These are phyloP conservation scores for Cercophora scortea DNA, from an alignment of 495 filamentous ascomycete species.

Conservation along the genomic window DNA sequence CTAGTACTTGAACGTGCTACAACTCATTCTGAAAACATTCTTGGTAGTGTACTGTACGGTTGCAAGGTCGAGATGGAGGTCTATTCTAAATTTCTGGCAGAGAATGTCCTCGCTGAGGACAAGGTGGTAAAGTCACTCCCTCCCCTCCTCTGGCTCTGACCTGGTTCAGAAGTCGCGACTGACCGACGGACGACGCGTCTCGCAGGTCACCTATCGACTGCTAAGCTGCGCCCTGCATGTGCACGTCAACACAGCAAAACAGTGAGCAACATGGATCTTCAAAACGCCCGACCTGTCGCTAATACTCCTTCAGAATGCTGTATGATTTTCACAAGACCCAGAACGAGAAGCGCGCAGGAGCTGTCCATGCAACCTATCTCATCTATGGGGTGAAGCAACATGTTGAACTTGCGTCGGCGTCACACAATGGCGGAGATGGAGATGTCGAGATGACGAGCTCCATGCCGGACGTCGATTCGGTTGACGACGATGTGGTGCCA, in stretches of 20 bases:
- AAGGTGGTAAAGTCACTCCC: constrained; percentile 49
- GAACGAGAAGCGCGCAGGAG: constrained; percentile 65
- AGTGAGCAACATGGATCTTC: constrained; percentile 9
- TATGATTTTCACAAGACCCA: constrained; percentile 79
- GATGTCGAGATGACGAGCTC: constrained; percentile 72
- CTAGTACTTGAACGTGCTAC: too few relatives aligned
- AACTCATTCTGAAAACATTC: too few relatives aligned
- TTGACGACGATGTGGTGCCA: constrained; percentile 35
- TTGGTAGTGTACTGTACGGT: too few relatives aligned
- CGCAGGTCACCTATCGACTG: constrained; percentile 75
- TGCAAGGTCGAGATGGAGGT: constrained; percentile 36
- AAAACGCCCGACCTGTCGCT: background rate
- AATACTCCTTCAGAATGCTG: constrained; percentile 58
- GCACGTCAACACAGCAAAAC: constrained; percentile 56
- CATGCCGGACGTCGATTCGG: constrained; percentile 46
- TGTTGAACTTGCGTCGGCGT: constrained; percentile 18
- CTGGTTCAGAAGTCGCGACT: too few relatives aligned
- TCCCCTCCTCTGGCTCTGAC: too few relatives aligned
- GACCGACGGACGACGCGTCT: constrained; percentile 1
- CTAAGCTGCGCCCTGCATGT: constrained; percentile 73
- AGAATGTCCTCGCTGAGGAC: constrained; percentile 68
- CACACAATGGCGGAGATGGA: constrained; percentile 43
- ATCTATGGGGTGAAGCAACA: constrained; percentile 53
- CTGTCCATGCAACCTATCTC: constrained; percentile 82
- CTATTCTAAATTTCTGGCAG: constrained; percentile 64